Percentiles rank a stretch among this genome's conserved stretches.
Conservation (phyloP, 78 protist species). For the Planoprotostelium fungivorum region DNA sequence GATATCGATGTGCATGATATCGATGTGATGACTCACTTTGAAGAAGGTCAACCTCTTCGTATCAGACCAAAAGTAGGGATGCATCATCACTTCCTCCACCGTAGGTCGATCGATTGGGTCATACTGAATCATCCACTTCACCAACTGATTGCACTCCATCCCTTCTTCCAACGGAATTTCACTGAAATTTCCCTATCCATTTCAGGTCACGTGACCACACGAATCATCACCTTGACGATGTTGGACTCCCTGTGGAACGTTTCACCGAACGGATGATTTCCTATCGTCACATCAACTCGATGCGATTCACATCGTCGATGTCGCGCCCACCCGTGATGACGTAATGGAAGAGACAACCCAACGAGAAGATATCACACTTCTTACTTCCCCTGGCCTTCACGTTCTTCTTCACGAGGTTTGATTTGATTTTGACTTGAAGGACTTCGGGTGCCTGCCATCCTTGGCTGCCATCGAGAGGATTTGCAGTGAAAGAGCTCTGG, state of each 20-base stretch:
- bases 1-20: too few species aligned
- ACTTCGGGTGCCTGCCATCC: not conserved
- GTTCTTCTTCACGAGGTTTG: not conserved
- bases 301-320: too few species aligned
- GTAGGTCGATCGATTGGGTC: not conserved
- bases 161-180: not conserved
- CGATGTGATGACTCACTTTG: not conserved
- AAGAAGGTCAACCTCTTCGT: not conserved
- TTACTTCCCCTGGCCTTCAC: not conserved
- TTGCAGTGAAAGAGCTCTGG: not conserved
- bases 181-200: not conserved
- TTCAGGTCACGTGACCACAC: not conserved
- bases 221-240: not conserved
- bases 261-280: not conserved
- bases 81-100: not conserved
- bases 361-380: not conserved
- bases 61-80: not conserved
- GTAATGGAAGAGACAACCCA: not conserved
- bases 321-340: not conserved
- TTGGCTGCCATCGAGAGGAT: not conserved
- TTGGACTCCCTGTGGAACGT: not conserved
- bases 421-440: not conserved
- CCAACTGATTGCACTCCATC: not conserved
- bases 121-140: not conserved
- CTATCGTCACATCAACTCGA: not conserved